Base-by-base conservation (phyloP, 306 rosid genomes). In the Vigna reflexopilosa region DNA sequence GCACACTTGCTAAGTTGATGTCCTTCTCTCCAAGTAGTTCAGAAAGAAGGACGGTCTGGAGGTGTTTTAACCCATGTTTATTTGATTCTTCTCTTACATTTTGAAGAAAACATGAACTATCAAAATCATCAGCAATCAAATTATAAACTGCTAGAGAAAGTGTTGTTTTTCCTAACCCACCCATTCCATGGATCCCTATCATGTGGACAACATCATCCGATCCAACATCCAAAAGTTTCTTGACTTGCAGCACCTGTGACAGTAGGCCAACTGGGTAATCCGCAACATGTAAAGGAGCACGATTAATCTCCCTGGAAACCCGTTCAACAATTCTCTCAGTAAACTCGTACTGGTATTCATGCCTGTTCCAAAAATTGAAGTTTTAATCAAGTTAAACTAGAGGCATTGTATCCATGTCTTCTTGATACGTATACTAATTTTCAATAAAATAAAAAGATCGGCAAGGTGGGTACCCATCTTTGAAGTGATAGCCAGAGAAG, bases 171-270 rank as follows among this genome's bases (percentile, higher is more conserved):
- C 66, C 66, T 59, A 59, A 0, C 4, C 87, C 87, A 0, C 78
- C 83, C 1, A 50, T 51, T 56, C 85, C 87, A 66, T 19, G 30
- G 1, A 80, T 80, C 12, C 73, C 87, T 36, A 80, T 42, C 68
- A 80, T 76, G 22, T 22, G 13, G 14, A 64, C 50, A 2, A 0
- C 20, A 12, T 48, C 19, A 26, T 15, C 8, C 15, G 57, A 76
- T 1, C 6, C 80, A 44, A 28, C 16, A 2, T 51, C 49, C 19
- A 84, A 2, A 58, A 84, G 85, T 0, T 67, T 19, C 28, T 0
- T 58, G 3, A 81, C 70, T n/a, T 72, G 8, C 1, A 0, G 16
- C 26, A 76, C 11, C 1, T 2, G 55, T 16, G 79, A 26, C 4
- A 56, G 36, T 3, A 82, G 8, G 1, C 85, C 83, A 73, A 85